A percentile compares a stretch with the other conserved stretches of the same genome.
Evolutionary conservation across 176 grass and related monocot species (phyloP).

Genomic region (Aegilops speltoides): DNA sequence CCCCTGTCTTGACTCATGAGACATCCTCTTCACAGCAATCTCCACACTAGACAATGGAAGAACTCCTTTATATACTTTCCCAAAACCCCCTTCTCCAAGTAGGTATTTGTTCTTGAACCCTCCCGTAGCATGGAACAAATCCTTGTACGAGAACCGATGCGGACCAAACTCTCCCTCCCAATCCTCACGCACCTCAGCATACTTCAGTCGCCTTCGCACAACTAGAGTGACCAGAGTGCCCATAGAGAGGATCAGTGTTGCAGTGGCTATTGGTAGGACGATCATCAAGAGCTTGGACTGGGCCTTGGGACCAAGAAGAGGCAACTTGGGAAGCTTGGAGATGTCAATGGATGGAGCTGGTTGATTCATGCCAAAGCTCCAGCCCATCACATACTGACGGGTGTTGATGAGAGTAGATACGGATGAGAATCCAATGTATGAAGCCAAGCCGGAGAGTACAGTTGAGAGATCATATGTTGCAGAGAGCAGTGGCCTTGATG

Average conservation of each 20-base stretch:
- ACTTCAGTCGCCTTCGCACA: neutral
- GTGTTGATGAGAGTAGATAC: neutral
- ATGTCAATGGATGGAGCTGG: conserved; percentile 3
- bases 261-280: neutral
- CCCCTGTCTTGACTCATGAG: neutral
- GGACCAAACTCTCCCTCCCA: neutral
- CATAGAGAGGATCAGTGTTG: neutral
- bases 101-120: neutral
- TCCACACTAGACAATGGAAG: neutral
- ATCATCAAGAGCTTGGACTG: neutral
- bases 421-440: neutral
- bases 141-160: neutral
- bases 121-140: neutral
- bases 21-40: neutral
- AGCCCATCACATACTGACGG: neutral
- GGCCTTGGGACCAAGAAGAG: neutral
- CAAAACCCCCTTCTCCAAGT: conserved; percentile 1
- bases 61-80: neutral
- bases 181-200: neutral
- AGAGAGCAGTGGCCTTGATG: neutral
- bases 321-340: neutral
- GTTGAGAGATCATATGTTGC: neutral
- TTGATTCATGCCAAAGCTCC: neutral
- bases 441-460: neutral
- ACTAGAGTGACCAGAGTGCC: neutral